Evolutionary conservation across 2,329 filamentous ascomycete genomes (phyloP), one percentile per base, ranked within the genome.

Genomic region (Seiridium cupressi): DNA sequence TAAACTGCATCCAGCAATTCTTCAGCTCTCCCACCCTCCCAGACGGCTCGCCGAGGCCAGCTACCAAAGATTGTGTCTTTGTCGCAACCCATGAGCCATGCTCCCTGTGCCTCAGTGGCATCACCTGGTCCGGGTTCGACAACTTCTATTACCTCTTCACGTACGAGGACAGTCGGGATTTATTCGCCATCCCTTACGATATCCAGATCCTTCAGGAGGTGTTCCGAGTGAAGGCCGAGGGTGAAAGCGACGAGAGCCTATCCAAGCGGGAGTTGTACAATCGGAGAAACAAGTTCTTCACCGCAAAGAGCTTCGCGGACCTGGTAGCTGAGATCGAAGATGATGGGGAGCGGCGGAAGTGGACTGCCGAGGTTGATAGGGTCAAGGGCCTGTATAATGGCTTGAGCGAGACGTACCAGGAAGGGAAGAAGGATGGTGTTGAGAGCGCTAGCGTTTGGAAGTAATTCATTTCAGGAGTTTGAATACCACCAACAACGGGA

Each of bases 1-100:
- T 86, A 70, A 83, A 85, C 70, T 86, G 83, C 74, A 85, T 86
- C 70, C 82, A 85, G 65, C 72, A 79, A 38, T 86, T 86, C 73
- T 86, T 84, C 71, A 75, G 76, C 0, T 53, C 62, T 51, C 68
- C 68, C 1, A 66, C 67, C 26, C 72, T 73, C 61, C 68, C 75
- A 10, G 63, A 70, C 51, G 66, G 78, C 3, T 61, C 32, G 32
- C 65, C 72, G 9, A 75, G 80, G 1, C 78, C 79, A 0, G 69
- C 70, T 44, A 73, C 78, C 4, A 70, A 72, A 7, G 80, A 83
- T 65, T 85, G 83, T 72, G 66, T 86, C 67, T 86, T 86, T 73
- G 78, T 86, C 61, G 80, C 82, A 4, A 85, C 84, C 0, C 83
- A 86, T 66, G 83, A 86, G 71, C 84, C 84, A 1, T 86, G 84